Base-by-base conservation (phyloP, 495 filamentous ascomycete genomes). In the Pyrenula massariospora region DNA sequence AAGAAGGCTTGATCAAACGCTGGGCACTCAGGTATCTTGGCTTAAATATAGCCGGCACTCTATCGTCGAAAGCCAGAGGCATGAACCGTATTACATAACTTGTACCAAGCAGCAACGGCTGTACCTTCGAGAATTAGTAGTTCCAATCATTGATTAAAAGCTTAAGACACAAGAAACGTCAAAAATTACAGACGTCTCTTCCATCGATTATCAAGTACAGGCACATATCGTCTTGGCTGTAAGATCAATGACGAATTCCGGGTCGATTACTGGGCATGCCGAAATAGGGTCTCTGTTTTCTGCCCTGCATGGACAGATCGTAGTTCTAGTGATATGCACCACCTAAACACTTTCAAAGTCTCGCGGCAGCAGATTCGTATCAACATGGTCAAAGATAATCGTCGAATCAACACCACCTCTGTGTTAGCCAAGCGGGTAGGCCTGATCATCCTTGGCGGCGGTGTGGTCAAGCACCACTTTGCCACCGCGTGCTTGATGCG, bases 1-100 rank as follows among this genome's bases (percentile, higher is more conserved):
- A 99, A 69, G 93, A 99, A 68, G 93, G 97, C 66, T 77, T 99
- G 50, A 97, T 97, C 76, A 99, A 99, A 72, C 97, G 94, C 61
- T 82, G 97, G 0, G 93, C 84, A 2, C 85, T 87, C 20, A 99
- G 94, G 10, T 97, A 97, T 66, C 81, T 96, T 60, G 91, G 88
- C 25, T 82, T 85, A 10, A 97, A 97, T 73, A 74, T 72, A 52
- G 83, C 86, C 0, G 68, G 77, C 0, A 94, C 93, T 2, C 83
- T 86, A 21, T 78, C 79, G 15, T 78, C 97, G 1, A 85, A 93
- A 15, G 73, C 78, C 20, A 84, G 89, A 63, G 93, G 94, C 1
- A 77, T 96, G 54, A 97, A 99, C 66, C 82, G 94, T 12, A 97
- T 97, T 60, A 94, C 94, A 53, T 97, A 97, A 61, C 76, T 98